Conservation (phyloP, 768 basidiomycete species). For the Fomitopsis serialis region DNA sequence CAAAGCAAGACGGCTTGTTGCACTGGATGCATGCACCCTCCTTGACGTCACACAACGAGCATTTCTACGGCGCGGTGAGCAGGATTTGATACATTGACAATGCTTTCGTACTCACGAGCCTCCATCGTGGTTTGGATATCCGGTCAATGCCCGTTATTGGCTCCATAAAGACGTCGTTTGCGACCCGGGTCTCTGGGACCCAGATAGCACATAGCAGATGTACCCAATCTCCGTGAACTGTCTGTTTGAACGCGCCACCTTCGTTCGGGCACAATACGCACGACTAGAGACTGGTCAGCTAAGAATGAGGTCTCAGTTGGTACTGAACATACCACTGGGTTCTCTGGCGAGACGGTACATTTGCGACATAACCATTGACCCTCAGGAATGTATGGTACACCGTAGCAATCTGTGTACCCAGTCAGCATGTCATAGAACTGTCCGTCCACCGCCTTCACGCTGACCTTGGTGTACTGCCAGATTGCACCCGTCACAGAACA, state of each 20-base stretch:
- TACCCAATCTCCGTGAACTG: constrained; percentile 87
- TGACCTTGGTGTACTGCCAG: constrained; percentile 98
- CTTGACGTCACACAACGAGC: constrained; percentile 52
- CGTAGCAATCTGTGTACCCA: constrained; percentile 81
- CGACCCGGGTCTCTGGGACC: constrained; percentile 91
- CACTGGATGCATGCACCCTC: constrained; percentile 96
- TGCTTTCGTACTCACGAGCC: constrained; percentile 56
- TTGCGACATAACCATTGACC: constrained; percentile 99
- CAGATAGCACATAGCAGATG: constrained; percentile 96
- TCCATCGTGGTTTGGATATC: constrained; percentile 91
- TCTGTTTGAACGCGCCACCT: constrained; percentile 98
- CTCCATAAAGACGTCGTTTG: constrained; percentile 97
- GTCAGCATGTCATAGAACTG: neutral
- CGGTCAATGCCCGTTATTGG: constrained; percentile 87
- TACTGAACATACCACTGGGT: constrained; percentile 70
- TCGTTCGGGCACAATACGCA: constrained; percentile 96
- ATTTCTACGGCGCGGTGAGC: constrained; percentile 35
- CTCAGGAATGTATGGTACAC: constrained; percentile 98
- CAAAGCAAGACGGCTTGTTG: constrained; percentile 81
- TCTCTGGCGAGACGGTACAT: constrained; percentile 96
- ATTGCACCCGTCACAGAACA: constrained; percentile 99
- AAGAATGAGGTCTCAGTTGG: neutral
- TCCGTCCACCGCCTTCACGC: constrained; percentile 9
- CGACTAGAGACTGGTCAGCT: constrained; percentile 47
- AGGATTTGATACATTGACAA: neutral